Evolutionary conservation across 441 rosid genomes (phyloP).

Genomic region (Bruguiera hainesii): DNA sequence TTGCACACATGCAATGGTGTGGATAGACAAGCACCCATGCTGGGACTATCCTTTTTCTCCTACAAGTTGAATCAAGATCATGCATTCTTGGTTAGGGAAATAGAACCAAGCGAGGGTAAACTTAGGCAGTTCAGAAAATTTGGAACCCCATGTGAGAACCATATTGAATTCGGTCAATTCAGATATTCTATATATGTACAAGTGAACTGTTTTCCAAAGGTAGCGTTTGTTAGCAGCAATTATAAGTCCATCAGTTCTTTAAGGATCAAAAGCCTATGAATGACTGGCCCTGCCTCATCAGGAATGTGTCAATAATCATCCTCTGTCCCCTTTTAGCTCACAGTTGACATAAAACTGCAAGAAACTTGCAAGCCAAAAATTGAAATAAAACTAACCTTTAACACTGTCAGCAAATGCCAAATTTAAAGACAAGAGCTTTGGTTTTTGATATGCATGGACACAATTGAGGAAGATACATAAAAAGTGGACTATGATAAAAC

Average conservation of each 20-base stretch:
- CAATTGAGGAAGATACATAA: background rate
- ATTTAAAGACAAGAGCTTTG: background rate
- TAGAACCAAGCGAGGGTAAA: background rate
- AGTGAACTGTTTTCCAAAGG: background rate
- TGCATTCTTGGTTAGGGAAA: background rate
- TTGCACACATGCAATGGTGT: background rate
- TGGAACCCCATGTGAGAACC: background rate
- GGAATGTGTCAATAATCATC: background rate
- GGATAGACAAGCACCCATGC: background rate
- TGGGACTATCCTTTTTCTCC: background rate
- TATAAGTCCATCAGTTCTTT: background rate
- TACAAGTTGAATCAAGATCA: background rate
- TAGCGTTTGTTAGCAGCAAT: background rate
- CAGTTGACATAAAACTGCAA: slow-evolving; percentile 1
- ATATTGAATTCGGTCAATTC: slow-evolving; percentile 4
- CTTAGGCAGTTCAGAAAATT: background rate
- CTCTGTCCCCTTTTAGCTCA: background rate
- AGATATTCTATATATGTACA: background rate
- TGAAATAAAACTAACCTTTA: background rate
- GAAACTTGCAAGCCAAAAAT: slow-evolving; percentile 8
- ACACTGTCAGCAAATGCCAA: background rate
- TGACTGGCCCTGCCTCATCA: background rate
- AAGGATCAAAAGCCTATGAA: background rate
- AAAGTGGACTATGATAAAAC: too few species aligned
- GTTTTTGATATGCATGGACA: background rate